Evolutionary conservation across 768 basidiomycete species (phyloP).

Genomic region (Amanita molliuscula): DNA sequence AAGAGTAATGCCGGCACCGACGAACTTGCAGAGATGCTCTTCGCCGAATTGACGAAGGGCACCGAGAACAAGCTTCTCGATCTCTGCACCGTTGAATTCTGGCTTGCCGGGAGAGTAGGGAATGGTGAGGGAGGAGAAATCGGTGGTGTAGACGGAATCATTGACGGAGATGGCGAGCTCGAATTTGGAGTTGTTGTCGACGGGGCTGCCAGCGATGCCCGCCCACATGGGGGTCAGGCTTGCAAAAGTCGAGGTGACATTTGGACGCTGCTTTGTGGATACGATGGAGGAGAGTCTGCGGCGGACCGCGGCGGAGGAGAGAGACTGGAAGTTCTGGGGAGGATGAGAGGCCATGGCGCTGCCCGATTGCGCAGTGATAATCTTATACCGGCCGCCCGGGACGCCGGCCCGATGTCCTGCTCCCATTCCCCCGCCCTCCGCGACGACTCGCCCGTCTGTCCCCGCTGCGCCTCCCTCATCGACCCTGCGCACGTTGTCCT

Average conservation of each 20-base stretch:
- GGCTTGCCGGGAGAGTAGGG: slow-evolving; percentile 40
- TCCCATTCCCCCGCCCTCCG: slow-evolving; percentile 44
- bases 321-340: slow-evolving; percentile 46
- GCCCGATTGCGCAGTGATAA: slow-evolving; percentile 5
- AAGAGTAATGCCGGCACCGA: slow-evolving; percentile 73
- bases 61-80: slow-evolving; percentile 56
- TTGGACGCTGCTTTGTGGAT: slow-evolving; percentile 36
- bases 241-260: slow-evolving; percentile 42
- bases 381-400: neutral
- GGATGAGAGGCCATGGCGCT: slow-evolving; percentile 37
- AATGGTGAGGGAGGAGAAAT: slow-evolving; percentile 53
- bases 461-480: slow-evolving; percentile 57
- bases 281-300: slow-evolving; percentile 59
- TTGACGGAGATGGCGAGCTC: slow-evolving; percentile 76
- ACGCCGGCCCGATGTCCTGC: slow-evolving; percentile 22
- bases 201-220: slow-evolving; percentile 55
- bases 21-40: slow-evolving; percentile 79
- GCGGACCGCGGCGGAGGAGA: slow-evolving; percentile 49
- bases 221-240: slow-evolving; percentile 83
- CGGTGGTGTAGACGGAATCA: slow-evolving; percentile 79
- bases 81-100: slow-evolving; percentile 44
- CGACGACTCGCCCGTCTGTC: slow-evolving; percentile 56
- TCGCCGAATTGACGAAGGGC: slow-evolving; percentile 60
- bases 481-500: slow-evolving; percentile 56
- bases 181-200: slow-evolving; percentile 48